Conservation (phyloP, 1,284 basidiomycete species). For the Golubevia pallescens region DNA sequence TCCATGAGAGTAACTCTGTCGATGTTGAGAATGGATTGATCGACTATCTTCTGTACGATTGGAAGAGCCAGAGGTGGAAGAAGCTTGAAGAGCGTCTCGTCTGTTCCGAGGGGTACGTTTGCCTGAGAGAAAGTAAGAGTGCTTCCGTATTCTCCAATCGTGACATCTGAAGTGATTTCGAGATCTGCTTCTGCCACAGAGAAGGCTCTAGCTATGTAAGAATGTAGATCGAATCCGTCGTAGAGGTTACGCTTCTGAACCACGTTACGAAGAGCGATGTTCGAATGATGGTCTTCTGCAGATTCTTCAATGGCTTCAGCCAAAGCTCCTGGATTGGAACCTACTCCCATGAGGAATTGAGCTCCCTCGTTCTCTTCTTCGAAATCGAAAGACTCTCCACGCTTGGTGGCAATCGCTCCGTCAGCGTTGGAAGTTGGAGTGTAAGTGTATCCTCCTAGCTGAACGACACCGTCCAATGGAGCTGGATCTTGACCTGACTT, state of each 20-base stretch:
- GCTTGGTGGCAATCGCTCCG: constrained; percentile 32
- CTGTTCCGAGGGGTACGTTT: constrained; percentile 71
- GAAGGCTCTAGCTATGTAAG: constrained; percentile 75
- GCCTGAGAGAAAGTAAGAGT: constrained; percentile 72
- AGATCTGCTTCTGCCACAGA: constrained; percentile 73
- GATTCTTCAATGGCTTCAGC: constrained; percentile 44
- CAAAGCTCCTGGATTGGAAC: constrained; percentile 63
- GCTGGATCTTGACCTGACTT: constrained; percentile 72
- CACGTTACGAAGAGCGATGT: constrained; percentile 67
- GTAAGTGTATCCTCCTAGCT: constrained; percentile 75
- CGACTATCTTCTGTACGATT: constrained; percentile 79
- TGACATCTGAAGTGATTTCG: constrained; percentile 70
- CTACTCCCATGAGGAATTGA: constrained; percentile 32
- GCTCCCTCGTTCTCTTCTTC: constrained; percentile 43
- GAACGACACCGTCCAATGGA: constrained; percentile 75
- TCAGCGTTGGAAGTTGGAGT: constrained; percentile 61
- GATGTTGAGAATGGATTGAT: constrained; percentile 69
- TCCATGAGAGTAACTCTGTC: constrained; percentile 40
- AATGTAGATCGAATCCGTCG: constrained; percentile 75
- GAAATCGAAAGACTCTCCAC: constrained; percentile 19
- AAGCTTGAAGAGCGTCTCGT: constrained; percentile 72
- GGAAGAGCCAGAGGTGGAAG: constrained; percentile 77
- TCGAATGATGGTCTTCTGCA: constrained; percentile 62
- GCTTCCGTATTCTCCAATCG: constrained; percentile 75
- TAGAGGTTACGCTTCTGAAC: constrained; percentile 65